Evolutionary conservation across 345 rosid species (phyloP), one percentile per base, ranked within the genome.

Genomic region (Eucalyptus dawsonii): DNA sequence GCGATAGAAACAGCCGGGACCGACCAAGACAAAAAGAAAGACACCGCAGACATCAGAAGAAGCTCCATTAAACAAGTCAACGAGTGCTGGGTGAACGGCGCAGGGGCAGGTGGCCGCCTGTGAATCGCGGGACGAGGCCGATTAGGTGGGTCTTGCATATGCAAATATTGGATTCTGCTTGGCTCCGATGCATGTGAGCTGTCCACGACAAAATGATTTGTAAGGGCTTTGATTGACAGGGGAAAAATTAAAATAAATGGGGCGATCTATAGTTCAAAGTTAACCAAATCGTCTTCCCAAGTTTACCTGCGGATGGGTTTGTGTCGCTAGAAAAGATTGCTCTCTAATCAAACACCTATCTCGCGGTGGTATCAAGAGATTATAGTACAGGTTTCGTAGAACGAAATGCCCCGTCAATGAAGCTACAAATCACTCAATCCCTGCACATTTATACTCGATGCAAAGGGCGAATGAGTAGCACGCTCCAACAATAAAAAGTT

Each of bases 21-120:
- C 14, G 40, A 72, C 3, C 0, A 4, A 3, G 44, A 72, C 81
- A 37, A 72, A 37, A 21, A 11, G n/a, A 0, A 3, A 0, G 83
- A 76, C 83, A 37, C 27, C 83, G 83, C 83, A 37, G 80, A 9
- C 4, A 0, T 9, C 13, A 34, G 81, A 0, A 34, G 81, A 10
- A 34, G 25, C 24, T 34, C 44, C 81, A 72, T 9, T 76, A 37
- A 72, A 72, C 24, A 13, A 6, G 83, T 76, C 47, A 76, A 21
- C 83, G 47, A 24, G 45, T 3, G 8, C 8, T 21, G 47, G 83
- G 45, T 40, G 83, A 76, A 1, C 83, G 83, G 44, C 25, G 45
- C 25, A 9, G 81, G 44, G 0, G 45, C 45, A 34, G 81, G 83
- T 76, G 83, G 45, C 47, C 27, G 83, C 47, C 2, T 21, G 47